phyloP scores from a whole-genome alignment of 2,329 filamentous ascomycete genomes.

The Pseudocercospora fuligena region DNA sequence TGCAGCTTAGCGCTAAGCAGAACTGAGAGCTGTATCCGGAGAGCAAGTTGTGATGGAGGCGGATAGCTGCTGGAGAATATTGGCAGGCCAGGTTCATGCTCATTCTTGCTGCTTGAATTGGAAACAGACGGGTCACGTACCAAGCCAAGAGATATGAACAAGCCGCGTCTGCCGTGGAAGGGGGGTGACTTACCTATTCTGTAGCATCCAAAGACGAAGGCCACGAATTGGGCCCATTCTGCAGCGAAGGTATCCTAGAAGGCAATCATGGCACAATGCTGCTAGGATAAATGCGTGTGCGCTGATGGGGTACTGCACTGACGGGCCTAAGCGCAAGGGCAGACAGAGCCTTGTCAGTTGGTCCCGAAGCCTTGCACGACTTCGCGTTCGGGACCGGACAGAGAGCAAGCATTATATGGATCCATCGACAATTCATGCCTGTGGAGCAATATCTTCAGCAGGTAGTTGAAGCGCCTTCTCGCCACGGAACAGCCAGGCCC shows the following conservation, averaged over 20 bases:
- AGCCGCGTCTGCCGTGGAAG: constrained; percentile 21
- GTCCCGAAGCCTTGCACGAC: constrained; percentile 10
- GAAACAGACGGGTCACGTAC: neutral
- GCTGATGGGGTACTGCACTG: constrained; percentile 7
- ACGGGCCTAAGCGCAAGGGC: constrained; percentile 2
- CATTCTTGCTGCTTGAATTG: neutral
- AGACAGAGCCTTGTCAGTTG: neutral
- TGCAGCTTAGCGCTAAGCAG: neutral
- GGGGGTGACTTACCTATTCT: constrained; percentile 15
- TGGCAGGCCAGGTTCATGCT: neutral
- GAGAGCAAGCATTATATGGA: constrained; percentile 1
- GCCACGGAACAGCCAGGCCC: neutral
- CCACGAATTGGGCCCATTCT: neutral
- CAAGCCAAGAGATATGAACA: constrained; percentile 18
- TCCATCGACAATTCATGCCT: constrained; percentile 1
- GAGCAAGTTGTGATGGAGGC: neutral
- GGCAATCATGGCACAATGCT: neutral
- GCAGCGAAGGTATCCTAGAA: neutral
- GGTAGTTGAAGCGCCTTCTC: neutral
- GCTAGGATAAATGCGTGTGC: constrained; percentile 1
- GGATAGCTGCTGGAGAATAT: neutral
- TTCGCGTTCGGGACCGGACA: constrained; percentile 15
- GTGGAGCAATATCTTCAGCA: neutral
- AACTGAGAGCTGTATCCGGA: neutral
- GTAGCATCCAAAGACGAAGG: constrained; percentile 3